These are phyloP conservation scores for Phyllosticta paracitricarpa DNA, from an alignment of 2,329 filamentous ascomycete genomes.

Conservation along the genomic window DNA sequence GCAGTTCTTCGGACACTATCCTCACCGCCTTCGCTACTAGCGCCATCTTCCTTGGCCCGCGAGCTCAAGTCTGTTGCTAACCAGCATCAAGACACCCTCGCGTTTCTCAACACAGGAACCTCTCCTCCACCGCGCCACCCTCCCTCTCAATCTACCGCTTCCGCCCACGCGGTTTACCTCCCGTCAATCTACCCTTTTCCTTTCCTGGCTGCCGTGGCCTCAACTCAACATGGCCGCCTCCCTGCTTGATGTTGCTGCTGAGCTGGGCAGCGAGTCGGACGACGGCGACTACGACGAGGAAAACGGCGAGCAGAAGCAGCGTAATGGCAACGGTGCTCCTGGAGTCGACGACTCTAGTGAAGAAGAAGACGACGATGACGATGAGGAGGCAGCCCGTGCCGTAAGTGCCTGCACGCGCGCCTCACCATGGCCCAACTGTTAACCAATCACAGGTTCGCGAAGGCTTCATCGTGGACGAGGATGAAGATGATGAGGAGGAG, in stretches of 20 bases:
- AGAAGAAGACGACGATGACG: conserved; percentile 29
- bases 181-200: neutral
- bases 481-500: conserved; percentile 62
- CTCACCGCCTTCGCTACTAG: neutral
- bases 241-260: conserved; percentile 75
- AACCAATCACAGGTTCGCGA: conserved; percentile 58
- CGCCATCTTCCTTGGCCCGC: neutral
- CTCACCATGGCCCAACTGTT: conserved; percentile 5
- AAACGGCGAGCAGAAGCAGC: conserved; percentile 20
- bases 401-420: conserved; percentile 13
- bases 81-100: neutral
- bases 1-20: too few relatives aligned
- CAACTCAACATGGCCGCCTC: conserved; percentile 6
- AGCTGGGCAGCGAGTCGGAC: conserved; percentile 56
- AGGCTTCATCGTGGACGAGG: conserved; percentile 93
- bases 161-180: neutral
- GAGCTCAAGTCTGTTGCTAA: neutral
- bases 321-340: conserved; percentile 17
- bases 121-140: neutral
- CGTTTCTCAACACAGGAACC: neutral
- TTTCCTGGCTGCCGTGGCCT: neutral
- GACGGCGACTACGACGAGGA: conserved; percentile 27
- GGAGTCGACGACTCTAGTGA: conserved; percentile 30
- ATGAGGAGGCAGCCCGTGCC: conserved; percentile 20
- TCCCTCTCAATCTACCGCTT: neutral